Evolutionary conservation across 2,329 filamentous ascomycete genomes (phyloP), one percentile per base, ranked within the genome.

Genomic region (Fusarium continuum): DNA sequence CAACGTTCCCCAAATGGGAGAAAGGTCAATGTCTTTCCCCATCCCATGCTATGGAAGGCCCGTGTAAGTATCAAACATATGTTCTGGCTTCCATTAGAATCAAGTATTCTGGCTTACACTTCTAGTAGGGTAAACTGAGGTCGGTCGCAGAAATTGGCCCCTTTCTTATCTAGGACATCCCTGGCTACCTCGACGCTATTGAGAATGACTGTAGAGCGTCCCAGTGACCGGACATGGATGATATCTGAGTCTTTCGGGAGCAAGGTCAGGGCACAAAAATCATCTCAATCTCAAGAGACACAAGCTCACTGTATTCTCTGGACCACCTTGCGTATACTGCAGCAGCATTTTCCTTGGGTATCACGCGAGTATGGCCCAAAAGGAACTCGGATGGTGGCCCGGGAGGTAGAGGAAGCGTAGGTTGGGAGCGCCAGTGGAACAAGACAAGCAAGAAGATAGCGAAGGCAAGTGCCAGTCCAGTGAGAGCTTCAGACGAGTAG

Each of bases 1-100:
- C 80, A 82, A 44, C 68, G 70, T 25, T 74, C 68, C 4, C 77
- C 77, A 70, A 75, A 80, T 32, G 74, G 75, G 4, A 81, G 73
- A 59, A 81, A 82, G 10, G 80, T 81, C 55, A 82, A 64, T 6
- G 80, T 82, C 46, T 75, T 75, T 16, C 76, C 74, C 80, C 80
- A 83, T 11, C 79, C 79, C 77, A 80, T 79, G 11, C 72, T 74
- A 19, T 23, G 8, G n/a, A 25, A 23, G 14, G 11, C 6, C 9
- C 17, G 9, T 34, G 16, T 47, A 7, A 55, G 50, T 57, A 14
- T 48, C 14, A 46, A 3, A 4, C 8, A 8, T 16, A 11, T 3
- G 13, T 8, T 26, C 4, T 26, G 16, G 17, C 29, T 31, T 28
- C 10, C 19, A 17, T 16, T 10, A 25, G 13, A 13, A 22, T 13